These are phyloP conservation scores for Geoglossum glabrum DNA, from an alignment of 495 filamentous ascomycete genomes.

Conservation along the genomic window DNA sequence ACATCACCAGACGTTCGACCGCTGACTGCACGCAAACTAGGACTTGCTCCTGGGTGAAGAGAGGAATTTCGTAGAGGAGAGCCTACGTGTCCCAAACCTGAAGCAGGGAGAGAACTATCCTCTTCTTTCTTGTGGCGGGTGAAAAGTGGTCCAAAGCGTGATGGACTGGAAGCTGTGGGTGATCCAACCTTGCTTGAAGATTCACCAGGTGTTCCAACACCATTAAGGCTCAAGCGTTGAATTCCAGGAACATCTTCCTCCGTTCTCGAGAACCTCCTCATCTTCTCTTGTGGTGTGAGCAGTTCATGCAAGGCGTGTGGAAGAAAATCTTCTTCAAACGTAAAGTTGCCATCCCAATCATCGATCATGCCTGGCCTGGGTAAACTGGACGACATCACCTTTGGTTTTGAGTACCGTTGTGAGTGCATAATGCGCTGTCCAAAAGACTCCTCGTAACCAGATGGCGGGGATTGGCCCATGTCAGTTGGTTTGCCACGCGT, in stretches of 20 bases:
- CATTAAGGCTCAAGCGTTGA: constrained; percentile 38
- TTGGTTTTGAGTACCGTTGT: constrained; percentile 51
- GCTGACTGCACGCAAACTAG: constrained; percentile 40
- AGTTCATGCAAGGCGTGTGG: constrained; percentile 77
- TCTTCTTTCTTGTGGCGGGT: constrained; percentile 50
- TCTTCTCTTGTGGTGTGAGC: constrained; percentile 75
- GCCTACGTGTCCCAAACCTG: constrained; percentile 69
- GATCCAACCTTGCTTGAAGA: constrained; percentile 61
- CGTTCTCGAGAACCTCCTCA: constrained; percentile 59
- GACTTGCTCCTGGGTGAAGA: constrained; percentile 38
- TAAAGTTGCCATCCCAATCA: constrained; percentile 65
- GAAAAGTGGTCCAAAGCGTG: constrained; percentile 72
- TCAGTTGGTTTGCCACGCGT: constrained; percentile 28
- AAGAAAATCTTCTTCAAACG: constrained; percentile 84
- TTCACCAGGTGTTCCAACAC: constrained; percentile 36
- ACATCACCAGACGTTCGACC: constrained; percentile 31
- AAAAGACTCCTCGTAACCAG: constrained; percentile 38
- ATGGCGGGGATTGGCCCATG: constrained; percentile 46
- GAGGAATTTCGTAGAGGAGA: constrained; percentile 83
- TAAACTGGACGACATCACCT: constrained; percentile 64
- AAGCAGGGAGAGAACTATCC: constrained; percentile 26
- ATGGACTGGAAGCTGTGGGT: constrained; percentile 59
- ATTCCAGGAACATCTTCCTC: constrained; percentile 38
- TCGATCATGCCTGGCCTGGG: constrained; percentile 35
- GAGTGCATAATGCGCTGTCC: constrained; percentile 68